Evolutionary conservation across 768 basidiomycete species (phyloP).

Genomic region (Rhodotorula diobovata): DNA sequence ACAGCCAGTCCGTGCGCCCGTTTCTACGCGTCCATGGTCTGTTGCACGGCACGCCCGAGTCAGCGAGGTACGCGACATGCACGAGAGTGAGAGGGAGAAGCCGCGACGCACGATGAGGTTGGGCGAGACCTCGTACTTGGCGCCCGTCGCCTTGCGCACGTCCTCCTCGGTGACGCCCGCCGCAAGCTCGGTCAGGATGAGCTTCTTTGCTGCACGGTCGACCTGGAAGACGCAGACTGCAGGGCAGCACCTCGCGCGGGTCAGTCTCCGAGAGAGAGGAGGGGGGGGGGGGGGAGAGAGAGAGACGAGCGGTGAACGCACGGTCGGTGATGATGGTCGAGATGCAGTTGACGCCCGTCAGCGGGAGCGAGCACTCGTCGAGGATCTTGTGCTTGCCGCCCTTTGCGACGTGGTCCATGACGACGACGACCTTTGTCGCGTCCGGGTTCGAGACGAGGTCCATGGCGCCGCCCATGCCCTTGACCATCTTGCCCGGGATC

Average conservation of each 20-base stretch:
- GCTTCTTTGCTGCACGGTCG: conserved; percentile 65
- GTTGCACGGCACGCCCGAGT: background rate
- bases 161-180: conserved; percentile 78
- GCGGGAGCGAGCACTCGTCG: conserved; percentile 67
- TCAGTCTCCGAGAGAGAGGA: background rate
- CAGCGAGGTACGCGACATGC: background rate
- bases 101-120: conserved; percentile 35
- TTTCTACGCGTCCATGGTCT: conserved; percentile 11
- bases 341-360: conserved; percentile 82
- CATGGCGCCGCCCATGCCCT: conserved; percentile 81
- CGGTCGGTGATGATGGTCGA: conserved; percentile 91
- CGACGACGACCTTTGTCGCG: conserved; percentile 62
- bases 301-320: no score
- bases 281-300: no score
- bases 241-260: background rate
- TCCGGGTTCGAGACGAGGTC: conserved; percentile 71
- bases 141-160: conserved; percentile 78
- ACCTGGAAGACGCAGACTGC: conserved; percentile 67
- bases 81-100: background rate
- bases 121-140: conserved; percentile 58
- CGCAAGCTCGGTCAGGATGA: conserved; percentile 76
- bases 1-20: no score
- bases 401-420: conserved; percentile 73
- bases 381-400: conserved; percentile 86
- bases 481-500: conserved; percentile 77